Evolutionary conservation across 257 asterid species (phyloP), one percentile per base, ranked within the genome.

Genomic region (Fraxinus cuspidata): DNA sequence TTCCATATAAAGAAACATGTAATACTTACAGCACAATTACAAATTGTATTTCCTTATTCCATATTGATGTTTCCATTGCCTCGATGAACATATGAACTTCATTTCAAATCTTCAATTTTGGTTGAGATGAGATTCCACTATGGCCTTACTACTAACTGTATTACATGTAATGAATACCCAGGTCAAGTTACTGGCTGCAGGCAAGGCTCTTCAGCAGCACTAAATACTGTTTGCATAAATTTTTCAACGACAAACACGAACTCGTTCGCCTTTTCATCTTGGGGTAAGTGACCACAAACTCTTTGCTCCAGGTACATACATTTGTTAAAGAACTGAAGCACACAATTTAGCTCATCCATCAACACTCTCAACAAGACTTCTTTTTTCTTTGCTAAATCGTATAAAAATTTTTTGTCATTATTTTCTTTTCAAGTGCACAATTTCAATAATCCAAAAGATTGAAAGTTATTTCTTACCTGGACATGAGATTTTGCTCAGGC

Each of bases 211-310:
- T 84, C 89, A 60, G 86, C 80, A 72, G 77, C 84, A 27, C 89
- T 89, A 73, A 87, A 82, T 67, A 80, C 85, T 73, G 71, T 75
- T 5, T 73, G 86, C 67, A 91, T 86, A 84, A 95, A 95, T 76
- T 85, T 87, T 73, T 86, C 90, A 65, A 95, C 89, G 67, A 89
- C 77, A 12, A 97, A 83, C 25, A 90, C 86, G 68, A 95, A 95
- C 85, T 95, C 97, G 37, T 90, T 87, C n/a, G 89, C 80, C 87
- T 88, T 95, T 81, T 96, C 99, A 90, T 92, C 98, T 71, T 90
- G 97, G 28, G 99, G 99, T 76, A 93, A 77, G 83, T 96, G 99
- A 76, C 99, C 98, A 77, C 97, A 93, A 32, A 32, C 35, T 32
- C 35, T 32, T 32, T 35, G 38, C 38, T 35, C 38, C 38, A 35